Evolutionary conservation across 225 moss, liverwort and hornwort genomes (phyloP).

Genomic region (Sphagnum tenellum): DNA sequence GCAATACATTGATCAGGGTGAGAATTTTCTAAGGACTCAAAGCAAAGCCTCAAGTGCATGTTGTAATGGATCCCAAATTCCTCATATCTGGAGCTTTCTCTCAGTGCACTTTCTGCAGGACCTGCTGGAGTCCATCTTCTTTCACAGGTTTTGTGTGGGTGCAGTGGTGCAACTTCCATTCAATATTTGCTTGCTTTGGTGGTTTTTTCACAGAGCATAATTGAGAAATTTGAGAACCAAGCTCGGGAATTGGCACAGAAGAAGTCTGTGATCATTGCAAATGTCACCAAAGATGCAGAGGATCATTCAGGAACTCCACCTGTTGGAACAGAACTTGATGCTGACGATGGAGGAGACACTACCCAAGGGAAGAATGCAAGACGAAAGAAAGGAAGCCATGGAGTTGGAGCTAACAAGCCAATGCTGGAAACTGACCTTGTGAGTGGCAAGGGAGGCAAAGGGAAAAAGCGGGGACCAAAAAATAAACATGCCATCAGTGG

Average conservation of each 20-base stretch:
- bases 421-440: constrained; percentile 32
- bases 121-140: too few relatives aligned
- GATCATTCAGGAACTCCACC: constrained; percentile 17
- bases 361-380: constrained; percentile 44
- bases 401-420: constrained; percentile 22
- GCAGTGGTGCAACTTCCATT: too few relatives aligned
- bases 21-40: background rate
- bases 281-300: constrained; percentile 11
- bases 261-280: constrained; percentile 4
- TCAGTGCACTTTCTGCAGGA: too few relatives aligned
- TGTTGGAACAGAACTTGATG: constrained; percentile 28
- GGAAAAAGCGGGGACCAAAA: constrained; percentile 47
- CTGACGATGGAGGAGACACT: constrained; percentile 35
- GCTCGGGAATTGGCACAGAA: constrained; percentile 42
- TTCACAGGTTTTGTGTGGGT: too few relatives aligned
- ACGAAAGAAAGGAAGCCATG: constrained; percentile 57
- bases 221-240: constrained; percentile 62
- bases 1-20: constrained; percentile 75
- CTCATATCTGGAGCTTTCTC: too few relatives aligned
- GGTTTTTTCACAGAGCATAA: constrained; percentile 38
- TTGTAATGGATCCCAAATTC: too few relatives aligned
- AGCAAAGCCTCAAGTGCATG: too few relatives aligned
- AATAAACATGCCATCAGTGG: constrained; percentile 59
- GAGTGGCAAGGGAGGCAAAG: constrained; percentile 50
- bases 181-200: too few relatives aligned